Conservation (phyloP, 2,329 filamentous ascomycete genomes). For the Pezicula carpinea region DNA sequence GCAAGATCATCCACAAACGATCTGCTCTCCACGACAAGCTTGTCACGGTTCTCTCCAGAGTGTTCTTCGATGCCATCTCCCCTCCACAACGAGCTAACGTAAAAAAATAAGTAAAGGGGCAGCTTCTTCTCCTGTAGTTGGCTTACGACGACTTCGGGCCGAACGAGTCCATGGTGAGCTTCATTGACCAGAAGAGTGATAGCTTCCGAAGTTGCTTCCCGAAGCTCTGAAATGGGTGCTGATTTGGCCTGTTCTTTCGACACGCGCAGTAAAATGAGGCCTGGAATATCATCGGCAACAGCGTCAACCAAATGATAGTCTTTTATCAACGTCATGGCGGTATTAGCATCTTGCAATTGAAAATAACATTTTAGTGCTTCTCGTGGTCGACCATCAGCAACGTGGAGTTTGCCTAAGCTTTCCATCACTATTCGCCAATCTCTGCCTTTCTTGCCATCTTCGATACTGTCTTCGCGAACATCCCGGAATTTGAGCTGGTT, state of each 20-base stretch:
- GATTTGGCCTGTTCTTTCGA: constrained; percentile 62
- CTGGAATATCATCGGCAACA: constrained; percentile 82
- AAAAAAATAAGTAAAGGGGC: constrained; percentile 82
- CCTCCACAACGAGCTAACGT: constrained; percentile 80
- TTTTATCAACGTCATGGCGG: constrained; percentile 78
- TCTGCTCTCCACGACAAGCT: constrained; percentile 53
- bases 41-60: constrained; percentile 48
- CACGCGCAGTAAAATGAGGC: constrained; percentile 83
- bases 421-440: constrained; percentile 92
- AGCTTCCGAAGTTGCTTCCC: constrained; percentile 75
- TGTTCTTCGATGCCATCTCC: constrained; percentile 61
- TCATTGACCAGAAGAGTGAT: constrained; percentile 85
- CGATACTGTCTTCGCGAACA: constrained; percentile 69
- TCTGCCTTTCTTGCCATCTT: constrained; percentile 65
- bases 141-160: constrained; percentile 68
- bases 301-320: constrained; percentile 88
- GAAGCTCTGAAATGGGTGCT: constrained; percentile 66
- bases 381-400: constrained; percentile 73
- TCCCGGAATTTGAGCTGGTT: constrained; percentile 75
- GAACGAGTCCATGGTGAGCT: constrained; percentile 82
- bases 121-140: constrained; percentile 68
- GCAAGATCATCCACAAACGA: constrained; percentile 80
- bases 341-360: constrained; percentile 84
- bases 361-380: constrained; percentile 90
- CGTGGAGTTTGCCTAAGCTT: constrained; percentile 76